Evolutionary conservation across 805 yeast species (phyloP).

Genomic region (Cyberlindnera americana): DNA sequence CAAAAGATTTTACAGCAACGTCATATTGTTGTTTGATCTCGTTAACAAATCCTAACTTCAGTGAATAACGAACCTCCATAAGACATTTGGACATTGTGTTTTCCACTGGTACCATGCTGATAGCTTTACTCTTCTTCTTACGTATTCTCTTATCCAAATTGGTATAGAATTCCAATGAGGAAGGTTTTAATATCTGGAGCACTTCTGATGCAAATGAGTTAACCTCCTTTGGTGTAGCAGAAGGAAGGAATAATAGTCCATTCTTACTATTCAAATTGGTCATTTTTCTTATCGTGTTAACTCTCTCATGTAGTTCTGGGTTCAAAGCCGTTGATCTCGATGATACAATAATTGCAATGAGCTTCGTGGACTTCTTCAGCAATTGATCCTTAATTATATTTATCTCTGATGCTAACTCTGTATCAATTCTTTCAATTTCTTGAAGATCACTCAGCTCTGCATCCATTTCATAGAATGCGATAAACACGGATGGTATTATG

Average conservation of each 20-base stretch:
- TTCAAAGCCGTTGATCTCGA: constrained; percentile 27
- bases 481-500: constrained; percentile 44
- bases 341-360: constrained; percentile 35
- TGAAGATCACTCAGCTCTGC: constrained; percentile 29
- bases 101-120: constrained; percentile 6
- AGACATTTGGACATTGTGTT: constrained; percentile 9
- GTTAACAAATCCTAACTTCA: constrained; percentile 47
- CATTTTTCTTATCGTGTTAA: constrained; percentile 34
- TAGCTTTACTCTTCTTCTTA: constrained; percentile 32
- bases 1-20: constrained; percentile 47
- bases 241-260: constrained; percentile 41
- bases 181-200: constrained; percentile 37
- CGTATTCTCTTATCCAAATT: constrained; percentile 38
- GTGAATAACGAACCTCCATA: constrained; percentile 41
- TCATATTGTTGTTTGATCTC: constrained; percentile 47
- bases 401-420: constrained; percentile 36
- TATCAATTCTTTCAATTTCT: constrained; percentile 28
- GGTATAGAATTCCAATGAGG: constrained; percentile 43
- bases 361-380: constrained; percentile 29
- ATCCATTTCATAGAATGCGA: constrained; percentile 41
- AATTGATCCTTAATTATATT: constrained; percentile 32
- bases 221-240: constrained; percentile 37
- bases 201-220: constrained; percentile 37
- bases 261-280: constrained; percentile 43
- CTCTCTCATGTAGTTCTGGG: constrained; percentile 35